These are phyloP conservation scores for Candida frijolesensis DNA, from an alignment of 1,139 yeast genomes.

Conservation along the genomic window DNA sequence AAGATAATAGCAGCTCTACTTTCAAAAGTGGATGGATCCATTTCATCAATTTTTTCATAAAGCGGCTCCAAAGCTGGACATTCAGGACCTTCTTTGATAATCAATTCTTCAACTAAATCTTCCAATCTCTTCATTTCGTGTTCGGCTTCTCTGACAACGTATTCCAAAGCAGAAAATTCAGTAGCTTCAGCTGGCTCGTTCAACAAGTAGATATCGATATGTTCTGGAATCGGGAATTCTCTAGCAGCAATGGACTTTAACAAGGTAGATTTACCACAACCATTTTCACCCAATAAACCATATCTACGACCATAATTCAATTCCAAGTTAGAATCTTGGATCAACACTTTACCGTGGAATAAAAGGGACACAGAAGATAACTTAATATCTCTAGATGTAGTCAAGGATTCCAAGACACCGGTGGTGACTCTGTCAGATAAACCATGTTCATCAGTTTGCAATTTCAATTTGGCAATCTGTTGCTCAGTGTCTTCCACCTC, in stretches of 20 bases:
- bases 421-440: conserved; percentile 96
- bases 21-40: conserved; percentile 97
- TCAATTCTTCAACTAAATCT: conserved; percentile 85
- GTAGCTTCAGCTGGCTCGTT: conserved; percentile 98
- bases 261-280: conserved; percentile 98
- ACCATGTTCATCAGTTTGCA: conserved; percentile 93
- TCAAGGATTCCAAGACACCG: conserved; percentile 90
- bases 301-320: conserved; percentile 97
- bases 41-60: conserved; percentile 91
- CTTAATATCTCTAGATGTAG: conserved; percentile 92
- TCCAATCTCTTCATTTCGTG: conserved; percentile 88
- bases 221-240: conserved; percentile 93
- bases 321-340: conserved; percentile 90
- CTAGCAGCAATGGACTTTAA: conserved; percentile 91
- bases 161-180: conserved; percentile 89
- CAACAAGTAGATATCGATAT: conserved; percentile 85
- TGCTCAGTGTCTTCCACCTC: conserved; percentile 67
- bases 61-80: conserved; percentile 80
- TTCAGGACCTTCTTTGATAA: conserved; percentile 94
- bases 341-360: conserved; percentile 96
- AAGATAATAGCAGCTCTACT: conserved; percentile 93
- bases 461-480: conserved; percentile 81
- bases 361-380: conserved; percentile 85
- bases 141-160: conserved; percentile 97
- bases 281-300: conserved; percentile 96